Conservation (phyloP, 345 rosid genomes). For the Salix exigua region DNA sequence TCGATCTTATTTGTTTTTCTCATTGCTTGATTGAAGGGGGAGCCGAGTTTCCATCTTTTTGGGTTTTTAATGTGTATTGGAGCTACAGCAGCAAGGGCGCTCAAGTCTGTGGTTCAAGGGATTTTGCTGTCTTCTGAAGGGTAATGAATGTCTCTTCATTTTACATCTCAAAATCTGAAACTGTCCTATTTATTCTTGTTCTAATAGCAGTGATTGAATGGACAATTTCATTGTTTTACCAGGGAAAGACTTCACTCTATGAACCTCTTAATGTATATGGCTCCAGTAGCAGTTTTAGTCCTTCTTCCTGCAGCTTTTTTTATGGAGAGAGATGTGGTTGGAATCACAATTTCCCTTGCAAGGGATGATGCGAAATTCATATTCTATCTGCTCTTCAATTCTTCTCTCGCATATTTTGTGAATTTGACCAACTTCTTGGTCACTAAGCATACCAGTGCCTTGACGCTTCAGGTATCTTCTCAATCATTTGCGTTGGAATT, state of each 20-base stretch:
- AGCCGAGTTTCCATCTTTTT: constrained; percentile 46
- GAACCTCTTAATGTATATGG: constrained; percentile 55
- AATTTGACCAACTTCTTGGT: constrained; percentile 45
- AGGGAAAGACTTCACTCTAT: constrained; percentile 50
- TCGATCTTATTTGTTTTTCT: constrained; percentile 3
- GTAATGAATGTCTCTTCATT: constrained; percentile 12
- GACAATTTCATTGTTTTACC: background rate
- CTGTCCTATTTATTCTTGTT: background rate
- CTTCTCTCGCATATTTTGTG: constrained; percentile 42
- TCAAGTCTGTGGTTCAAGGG: constrained; percentile 48
- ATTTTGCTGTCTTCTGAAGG: constrained; percentile 49
- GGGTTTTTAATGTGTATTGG: constrained; percentile 41
- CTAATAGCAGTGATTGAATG: background rate
- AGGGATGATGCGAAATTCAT: constrained; percentile 38
- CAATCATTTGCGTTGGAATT: background rate
- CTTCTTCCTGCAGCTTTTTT: constrained; percentile 34
- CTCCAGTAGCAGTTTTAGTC: constrained; percentile 40
- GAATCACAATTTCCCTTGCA: constrained; percentile 40
- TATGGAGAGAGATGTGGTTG: constrained; percentile 38
- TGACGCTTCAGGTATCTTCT: constrained; percentile 45
- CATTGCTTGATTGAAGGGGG: constrained; percentile 36
- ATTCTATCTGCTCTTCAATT: constrained; percentile 37
- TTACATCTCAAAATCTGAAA: background rate
- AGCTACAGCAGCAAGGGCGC: constrained; percentile 51
- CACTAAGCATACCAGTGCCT: constrained; percentile 49